phyloP scores from a whole-genome alignment of 495 filamentous ascomycete genomes.

The Tuber melanosporum region DNA sequence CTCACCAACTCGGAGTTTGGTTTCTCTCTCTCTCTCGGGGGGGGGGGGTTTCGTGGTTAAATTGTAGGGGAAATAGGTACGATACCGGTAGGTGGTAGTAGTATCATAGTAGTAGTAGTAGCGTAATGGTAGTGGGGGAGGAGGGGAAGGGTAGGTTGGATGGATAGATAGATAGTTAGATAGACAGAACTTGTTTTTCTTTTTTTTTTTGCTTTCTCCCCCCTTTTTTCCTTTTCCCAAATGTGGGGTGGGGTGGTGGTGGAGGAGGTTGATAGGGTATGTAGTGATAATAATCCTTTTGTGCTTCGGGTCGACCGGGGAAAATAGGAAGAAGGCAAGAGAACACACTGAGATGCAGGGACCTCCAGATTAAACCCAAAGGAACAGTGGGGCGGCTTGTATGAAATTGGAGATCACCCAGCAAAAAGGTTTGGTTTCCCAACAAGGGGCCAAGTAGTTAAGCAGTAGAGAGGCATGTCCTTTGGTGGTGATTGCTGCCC shows the following conservation, averaged over 20 bases:
- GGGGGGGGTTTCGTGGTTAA: not conserved
- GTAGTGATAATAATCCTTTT: not conserved
- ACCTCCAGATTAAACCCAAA: conserved; percentile 11
- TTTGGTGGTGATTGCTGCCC: not conserved
- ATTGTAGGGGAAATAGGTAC: not conserved
- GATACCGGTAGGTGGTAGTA: not conserved
- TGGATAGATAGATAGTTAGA: not conserved
- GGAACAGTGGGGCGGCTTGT: conserved; percentile 11
- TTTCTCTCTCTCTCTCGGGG: not conserved
- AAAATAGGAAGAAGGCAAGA: not conserved
- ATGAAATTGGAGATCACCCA: conserved; percentile 14
- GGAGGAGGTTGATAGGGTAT: not conserved
- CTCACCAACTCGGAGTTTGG: not conserved
- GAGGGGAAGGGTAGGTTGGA: not conserved
- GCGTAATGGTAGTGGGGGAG: not conserved
- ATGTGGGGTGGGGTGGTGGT: not conserved
- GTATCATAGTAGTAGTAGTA: no score
- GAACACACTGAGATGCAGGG: not conserved
- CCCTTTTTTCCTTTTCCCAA: not conserved
- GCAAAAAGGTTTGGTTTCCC: not conserved
- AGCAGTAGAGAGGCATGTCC: not conserved
- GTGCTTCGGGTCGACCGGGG: not conserved
- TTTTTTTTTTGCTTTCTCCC: not conserved
- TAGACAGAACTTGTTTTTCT: not conserved
- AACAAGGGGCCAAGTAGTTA: not conserved